Evolutionary conservation across 768 basidiomycete species (phyloP), one percentile per base, ranked within the genome.

Genomic region (Suillus brevipes): DNA sequence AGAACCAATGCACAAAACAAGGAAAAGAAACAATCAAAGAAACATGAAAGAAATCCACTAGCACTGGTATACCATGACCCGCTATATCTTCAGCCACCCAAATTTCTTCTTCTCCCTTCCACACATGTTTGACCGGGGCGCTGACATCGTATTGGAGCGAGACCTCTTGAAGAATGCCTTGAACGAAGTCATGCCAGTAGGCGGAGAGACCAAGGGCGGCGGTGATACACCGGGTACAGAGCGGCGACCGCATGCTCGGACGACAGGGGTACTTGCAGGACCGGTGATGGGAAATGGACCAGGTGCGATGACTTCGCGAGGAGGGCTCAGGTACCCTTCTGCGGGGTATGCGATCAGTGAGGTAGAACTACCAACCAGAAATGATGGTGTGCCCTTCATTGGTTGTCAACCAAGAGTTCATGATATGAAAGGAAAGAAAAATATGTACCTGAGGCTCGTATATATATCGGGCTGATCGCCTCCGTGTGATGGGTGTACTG

Each of bases 281-380:
- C 60, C 66, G 25, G 42, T 16, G 9, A 18, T 25, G 25, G 16
- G 64, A 25, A 28, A 50, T 42, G 50, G 20, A 18, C 36, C 37
- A 36, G 68, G 65, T 50, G 23, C 25, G 53, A 40, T 49, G 60
- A 43, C 59, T 12, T 60, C 67, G n/a, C 64, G 63, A 66, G 73
- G 69, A 52, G 65, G 72, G 53, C 75, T 76, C 16, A 66, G 70
- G 61, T 77, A 76, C 42, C 75, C 77, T 55, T 64, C 65, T 31
- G 71, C 71, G 5, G 77, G 75, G 36, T 74, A 75, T 34, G 66
- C 75, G 47, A 78, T 31, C 7, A 70, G 72, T 53, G 77, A 78
- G 58, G 65, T 69, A 14, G 77, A 77, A 50, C 72, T 69, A 7
- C 75, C 77, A 28, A 61, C 74, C 7, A 74, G 74, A 61, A 77